A percentile compares a stretch with the other conserved stretches of the same genome.
phyloP scores from a whole-genome alignment of 106 monocot species.

The Dendrobium nobile region DNA sequence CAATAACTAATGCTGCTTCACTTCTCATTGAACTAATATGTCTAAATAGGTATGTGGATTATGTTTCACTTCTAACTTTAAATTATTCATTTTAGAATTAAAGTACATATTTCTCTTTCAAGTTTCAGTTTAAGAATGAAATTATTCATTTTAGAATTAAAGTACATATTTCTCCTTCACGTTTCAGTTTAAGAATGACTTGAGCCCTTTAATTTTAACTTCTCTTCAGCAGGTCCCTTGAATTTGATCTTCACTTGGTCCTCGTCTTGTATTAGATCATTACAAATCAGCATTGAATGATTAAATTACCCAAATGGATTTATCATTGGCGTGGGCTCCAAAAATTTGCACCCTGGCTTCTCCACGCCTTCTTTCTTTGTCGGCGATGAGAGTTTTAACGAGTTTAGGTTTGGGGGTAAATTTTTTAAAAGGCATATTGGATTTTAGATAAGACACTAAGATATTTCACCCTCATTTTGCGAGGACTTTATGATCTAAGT shows the following conservation, averaged over 20 bases:
- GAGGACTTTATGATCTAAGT: no score
- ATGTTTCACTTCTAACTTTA: neutral
- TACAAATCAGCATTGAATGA: neutral
- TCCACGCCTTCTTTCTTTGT: no score
- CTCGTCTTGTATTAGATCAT: neutral
- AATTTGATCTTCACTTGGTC: neutral
- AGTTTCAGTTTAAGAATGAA: neutral
- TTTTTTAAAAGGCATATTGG: no score
- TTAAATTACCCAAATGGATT: neutral
- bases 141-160: neutral
- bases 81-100: neutral
- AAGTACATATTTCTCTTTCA: neutral
- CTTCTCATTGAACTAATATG: constrained; percentile 46
- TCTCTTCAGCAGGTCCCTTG: neutral
- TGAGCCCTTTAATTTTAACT: neutral
- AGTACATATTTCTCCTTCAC: neutral
- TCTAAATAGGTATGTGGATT: constrained; percentile 25
- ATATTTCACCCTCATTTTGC: no score
- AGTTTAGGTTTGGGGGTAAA: no score
- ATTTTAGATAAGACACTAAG: no score
- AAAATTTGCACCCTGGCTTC: no score
- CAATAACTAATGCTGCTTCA: constrained; percentile 19
- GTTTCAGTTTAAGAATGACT: neutral
- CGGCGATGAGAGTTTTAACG: no score
- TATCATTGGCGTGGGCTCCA: neutral